These are phyloP conservation scores for Pinus taeda DNA, from an alignment of 75 land plant genomes.

Conservation along the genomic window DNA sequence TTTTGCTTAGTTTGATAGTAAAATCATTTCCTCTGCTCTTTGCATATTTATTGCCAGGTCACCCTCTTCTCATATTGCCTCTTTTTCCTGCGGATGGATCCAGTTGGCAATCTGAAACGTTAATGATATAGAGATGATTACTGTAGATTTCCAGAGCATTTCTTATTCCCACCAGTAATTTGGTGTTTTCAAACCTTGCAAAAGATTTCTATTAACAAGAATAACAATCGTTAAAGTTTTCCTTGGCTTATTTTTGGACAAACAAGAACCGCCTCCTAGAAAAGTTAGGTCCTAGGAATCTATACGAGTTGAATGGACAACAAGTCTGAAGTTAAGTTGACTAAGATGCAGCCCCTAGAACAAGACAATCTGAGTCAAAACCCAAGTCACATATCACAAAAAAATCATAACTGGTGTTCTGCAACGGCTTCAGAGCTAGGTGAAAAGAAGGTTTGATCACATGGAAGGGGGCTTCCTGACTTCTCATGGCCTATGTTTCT, in stretches of 20 bases:
- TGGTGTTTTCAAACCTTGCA: neutral
- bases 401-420: too few species aligned
- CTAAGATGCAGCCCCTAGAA: neutral
- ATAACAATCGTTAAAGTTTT: neutral
- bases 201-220: neutral
- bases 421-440: neutral
- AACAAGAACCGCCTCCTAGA: neutral
- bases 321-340: neutral
- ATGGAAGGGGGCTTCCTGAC: neutral
- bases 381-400: too few species aligned
- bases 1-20: neutral
- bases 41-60: too few species aligned
- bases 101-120: too few species aligned
- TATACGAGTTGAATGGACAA: neutral
- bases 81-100: too few species aligned
- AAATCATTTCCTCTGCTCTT: too few species aligned
- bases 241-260: neutral
- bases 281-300: neutral
- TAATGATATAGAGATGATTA: too few species aligned
- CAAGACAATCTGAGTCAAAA: too few species aligned
- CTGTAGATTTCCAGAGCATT: too few species aligned
- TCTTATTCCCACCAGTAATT: neutral
- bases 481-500: neutral
- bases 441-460: neutral
- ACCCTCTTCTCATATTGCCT: too few species aligned